Percentiles rank a stretch among this genome's conserved stretches.
These are phyloP conservation scores for Dittrichia graveolens DNA, from an alignment of 129 eudicot species.

Conservation along the genomic window DNA sequence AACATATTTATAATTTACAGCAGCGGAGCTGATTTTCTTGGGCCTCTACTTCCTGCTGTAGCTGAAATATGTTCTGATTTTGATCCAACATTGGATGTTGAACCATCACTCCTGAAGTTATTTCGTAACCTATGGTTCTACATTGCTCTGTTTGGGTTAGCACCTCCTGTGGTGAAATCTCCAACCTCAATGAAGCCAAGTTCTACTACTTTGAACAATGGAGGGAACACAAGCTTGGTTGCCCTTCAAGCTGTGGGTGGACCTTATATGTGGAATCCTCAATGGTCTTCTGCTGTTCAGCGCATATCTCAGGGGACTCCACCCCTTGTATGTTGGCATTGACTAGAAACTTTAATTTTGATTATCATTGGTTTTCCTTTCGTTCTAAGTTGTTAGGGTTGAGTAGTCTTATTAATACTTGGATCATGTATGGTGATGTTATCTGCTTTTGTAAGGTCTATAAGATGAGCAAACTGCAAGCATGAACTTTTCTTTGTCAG, in stretches of 20 bases:
- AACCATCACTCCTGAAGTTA: constrained; percentile 88
- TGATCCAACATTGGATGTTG: constrained; percentile 78
- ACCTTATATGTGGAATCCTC: constrained; percentile 96
- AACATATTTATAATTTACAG: constrained; percentile 46
- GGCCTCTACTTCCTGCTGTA: constrained; percentile 98
- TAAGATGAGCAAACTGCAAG: too few species aligned
- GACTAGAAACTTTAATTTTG: constrained; percentile 4
- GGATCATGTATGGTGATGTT: not conserved
- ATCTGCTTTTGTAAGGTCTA: too few species aligned
- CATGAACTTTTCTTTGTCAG: constrained; percentile 31
- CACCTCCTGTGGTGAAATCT: constrained; percentile 83
- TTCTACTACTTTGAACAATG: constrained; percentile 76
- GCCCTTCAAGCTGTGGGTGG: constrained; percentile 95
- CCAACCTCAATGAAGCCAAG: constrained; percentile 52
- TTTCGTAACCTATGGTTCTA: constrained; percentile 99
- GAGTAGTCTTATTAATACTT: not conserved
- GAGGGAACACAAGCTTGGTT: constrained; percentile 69
- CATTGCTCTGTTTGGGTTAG: constrained; percentile 94
- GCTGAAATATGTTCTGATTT: constrained; percentile 98
- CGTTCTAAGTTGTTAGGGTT: constrained; percentile 24
- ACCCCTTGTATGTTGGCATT: constrained; percentile 78
- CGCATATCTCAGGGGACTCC: constrained; percentile 99
- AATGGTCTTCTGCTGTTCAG: constrained; percentile 95
- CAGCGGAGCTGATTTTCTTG: constrained; percentile 99
- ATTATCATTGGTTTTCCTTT: constrained; percentile 9